Conservation (phyloP, 2,329 filamentous ascomycete species). For the Falciphora oryzae region DNA sequence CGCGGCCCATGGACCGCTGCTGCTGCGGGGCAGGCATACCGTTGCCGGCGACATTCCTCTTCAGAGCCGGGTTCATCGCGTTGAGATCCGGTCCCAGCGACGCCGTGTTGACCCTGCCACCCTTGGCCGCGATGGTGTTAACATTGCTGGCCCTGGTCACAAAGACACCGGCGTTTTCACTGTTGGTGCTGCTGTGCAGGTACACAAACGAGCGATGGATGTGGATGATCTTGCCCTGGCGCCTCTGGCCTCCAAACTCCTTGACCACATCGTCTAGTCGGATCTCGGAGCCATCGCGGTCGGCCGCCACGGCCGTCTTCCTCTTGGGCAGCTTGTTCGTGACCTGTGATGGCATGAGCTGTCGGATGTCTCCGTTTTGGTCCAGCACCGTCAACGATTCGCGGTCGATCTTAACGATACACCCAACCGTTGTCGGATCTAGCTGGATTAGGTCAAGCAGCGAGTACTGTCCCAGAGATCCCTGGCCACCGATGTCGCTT, state of each 20-base stretch:
- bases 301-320: constrained; percentile 81
- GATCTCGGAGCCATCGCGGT: constrained; percentile 90
- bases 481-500: constrained; percentile 82
- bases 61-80: constrained; percentile 87
- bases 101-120: constrained; percentile 64
- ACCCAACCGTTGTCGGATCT: constrained; percentile 86
- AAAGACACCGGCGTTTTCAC: constrained; percentile 85
- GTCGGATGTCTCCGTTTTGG: constrained; percentile 77
- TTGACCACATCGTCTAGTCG: constrained; percentile 87
- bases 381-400: constrained; percentile 88
- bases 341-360: constrained; percentile 84
- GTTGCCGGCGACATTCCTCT: constrained; percentile 51
- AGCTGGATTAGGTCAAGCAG: constrained; percentile 93
- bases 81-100: constrained; percentile 69
- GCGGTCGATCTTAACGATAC: constrained; percentile 90
- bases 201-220: constrained; percentile 93
- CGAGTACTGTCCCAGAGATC: constrained; percentile 79
- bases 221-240: constrained; percentile 84
- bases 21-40: constrained; percentile 63
- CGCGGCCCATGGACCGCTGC: constrained; percentile 60
- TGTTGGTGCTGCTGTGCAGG: constrained; percentile 74
- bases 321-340: constrained; percentile 81
- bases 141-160: constrained; percentile 83
- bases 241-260: constrained; percentile 78
- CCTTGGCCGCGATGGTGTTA: constrained; percentile 88